phyloP scores from a whole-genome alignment of 129 eudicot genomes.

The Erigeron canadensis region DNA sequence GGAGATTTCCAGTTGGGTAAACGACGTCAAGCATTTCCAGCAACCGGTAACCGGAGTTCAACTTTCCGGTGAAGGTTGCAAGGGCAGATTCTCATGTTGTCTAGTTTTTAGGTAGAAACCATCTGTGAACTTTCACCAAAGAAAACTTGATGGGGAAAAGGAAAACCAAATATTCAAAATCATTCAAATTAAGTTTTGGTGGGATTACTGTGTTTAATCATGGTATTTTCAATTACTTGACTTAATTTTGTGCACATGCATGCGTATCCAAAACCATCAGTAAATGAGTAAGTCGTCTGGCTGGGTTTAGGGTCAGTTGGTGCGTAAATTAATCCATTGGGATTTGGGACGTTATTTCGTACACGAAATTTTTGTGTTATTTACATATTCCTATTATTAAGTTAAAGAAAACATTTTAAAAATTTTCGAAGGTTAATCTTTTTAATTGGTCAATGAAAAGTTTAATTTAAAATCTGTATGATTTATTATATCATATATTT shows the following conservation, averaged over 20 bases:
- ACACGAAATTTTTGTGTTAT: too few relatives aligned
- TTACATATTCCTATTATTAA: too few relatives aligned
- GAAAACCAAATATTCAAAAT: not conserved
- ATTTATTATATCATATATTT: too few relatives aligned
- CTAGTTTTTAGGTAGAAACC: conserved; percentile 22
- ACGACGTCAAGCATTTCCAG: conserved; percentile 91
- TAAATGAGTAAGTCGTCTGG: too few relatives aligned
- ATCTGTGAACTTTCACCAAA: conserved; percentile 6
- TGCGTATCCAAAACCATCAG: too few relatives aligned
- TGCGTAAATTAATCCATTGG: too few relatives aligned
- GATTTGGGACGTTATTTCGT: too few relatives aligned
- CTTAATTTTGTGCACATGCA: not conserved
- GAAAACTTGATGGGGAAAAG: conserved; percentile 26
- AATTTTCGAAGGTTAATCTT: too few relatives aligned
- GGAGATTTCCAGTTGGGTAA: conserved; percentile 62
- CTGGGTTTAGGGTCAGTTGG: too few relatives aligned
- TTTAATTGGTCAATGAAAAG: not conserved
- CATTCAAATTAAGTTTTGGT: conserved; percentile 16
- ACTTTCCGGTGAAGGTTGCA: conserved; percentile 55
- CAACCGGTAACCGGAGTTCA: conserved; percentile 88
- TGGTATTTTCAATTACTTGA: not conserved
- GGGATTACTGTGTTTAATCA: conserved; percentile 6
- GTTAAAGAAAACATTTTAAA: too few relatives aligned
- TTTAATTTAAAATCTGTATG: too few relatives aligned
- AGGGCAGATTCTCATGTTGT: conserved; percentile 12